Percentiles rank a stretch among this genome's conserved stretches.
Evolutionary conservation across 2,329 filamentous ascomycete genomes (phyloP).

Genomic region (Trichoderma atroviride): DNA sequence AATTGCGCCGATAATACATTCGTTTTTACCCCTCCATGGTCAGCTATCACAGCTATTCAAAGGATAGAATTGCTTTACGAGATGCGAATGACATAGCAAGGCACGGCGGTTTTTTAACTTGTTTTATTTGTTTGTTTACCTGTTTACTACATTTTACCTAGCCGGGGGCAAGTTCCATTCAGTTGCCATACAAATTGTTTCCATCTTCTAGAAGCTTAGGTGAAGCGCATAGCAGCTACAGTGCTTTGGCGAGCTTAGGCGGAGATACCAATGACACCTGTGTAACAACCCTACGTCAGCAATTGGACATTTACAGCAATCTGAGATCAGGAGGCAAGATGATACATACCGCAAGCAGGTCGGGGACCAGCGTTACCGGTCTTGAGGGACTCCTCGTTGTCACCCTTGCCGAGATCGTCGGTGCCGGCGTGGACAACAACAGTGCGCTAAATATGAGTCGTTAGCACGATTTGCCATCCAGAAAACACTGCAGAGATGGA

Average conservation of each 20-base stretch:
- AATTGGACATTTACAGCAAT: neutral
- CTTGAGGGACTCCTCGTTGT: slow-evolving; percentile 93
- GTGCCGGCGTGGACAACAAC: slow-evolving; percentile 94
- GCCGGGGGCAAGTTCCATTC: neutral
- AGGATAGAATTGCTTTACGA: neutral
- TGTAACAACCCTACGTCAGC: slow-evolving; percentile 27
- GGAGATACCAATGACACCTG: slow-evolving; percentile 87
- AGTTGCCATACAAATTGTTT: neutral
- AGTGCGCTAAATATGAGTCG: slow-evolving; percentile 67
- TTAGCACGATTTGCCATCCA: slow-evolving; percentile 10
- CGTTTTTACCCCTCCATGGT: slow-evolving; percentile 12
- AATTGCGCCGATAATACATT: neutral
- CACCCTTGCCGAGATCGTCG: slow-evolving; percentile 93
- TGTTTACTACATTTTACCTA: neutral
- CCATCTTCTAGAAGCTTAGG: neutral
- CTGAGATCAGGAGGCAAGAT: neutral
- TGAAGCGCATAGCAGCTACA: slow-evolving; percentile 14
- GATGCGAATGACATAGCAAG: neutral
- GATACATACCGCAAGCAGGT: slow-evolving; percentile 83
- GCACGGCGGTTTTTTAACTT: neutral
- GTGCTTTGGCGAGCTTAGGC: slow-evolving; percentile 52
- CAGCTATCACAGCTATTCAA: neutral
- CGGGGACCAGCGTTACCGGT: slow-evolving; percentile 93
- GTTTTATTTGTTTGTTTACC: neutral
- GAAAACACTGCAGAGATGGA: neutral